These are phyloP conservation scores for Globisporangium nunn DNA, from an alignment of 352 stramenopile genomes.

Conservation along the genomic window DNA sequence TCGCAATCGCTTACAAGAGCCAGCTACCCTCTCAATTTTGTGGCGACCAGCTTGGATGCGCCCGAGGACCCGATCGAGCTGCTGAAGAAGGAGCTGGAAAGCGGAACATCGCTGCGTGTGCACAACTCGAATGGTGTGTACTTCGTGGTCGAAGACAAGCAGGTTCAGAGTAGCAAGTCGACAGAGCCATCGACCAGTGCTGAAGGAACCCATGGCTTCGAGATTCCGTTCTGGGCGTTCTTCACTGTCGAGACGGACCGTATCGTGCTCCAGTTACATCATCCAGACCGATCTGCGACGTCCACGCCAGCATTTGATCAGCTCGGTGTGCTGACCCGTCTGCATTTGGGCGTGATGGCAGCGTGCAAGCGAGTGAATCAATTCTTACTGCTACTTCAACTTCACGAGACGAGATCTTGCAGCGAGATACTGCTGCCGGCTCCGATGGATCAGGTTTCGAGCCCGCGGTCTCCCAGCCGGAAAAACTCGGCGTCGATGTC, in stretches of 20 bases:
- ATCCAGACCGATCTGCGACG: conserved; percentile 28
- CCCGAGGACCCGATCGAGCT: conserved; percentile 45
- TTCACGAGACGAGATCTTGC: conserved; percentile 78
- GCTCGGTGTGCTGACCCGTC: conserved; percentile 52
- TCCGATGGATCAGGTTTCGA: conserved; percentile 23
- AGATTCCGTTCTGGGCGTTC: conserved; percentile 79
- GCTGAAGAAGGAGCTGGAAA: conserved; percentile 54
- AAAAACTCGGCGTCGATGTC: conserved; percentile 20
- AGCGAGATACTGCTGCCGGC: conserved; percentile 62
- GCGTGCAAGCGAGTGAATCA: conserved; percentile 82
- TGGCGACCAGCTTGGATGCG: conserved; percentile 51
- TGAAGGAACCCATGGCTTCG: conserved; percentile 9
- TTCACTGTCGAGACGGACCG: conserved; percentile 51
- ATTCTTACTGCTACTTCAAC: conserved; percentile 71
- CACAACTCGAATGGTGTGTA: conserved; percentile 54
- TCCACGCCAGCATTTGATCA: conserved; percentile 30
- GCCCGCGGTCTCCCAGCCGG: conserved; percentile 32
- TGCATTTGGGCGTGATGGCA: conserved; percentile 63
- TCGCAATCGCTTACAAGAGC: conserved; percentile 46
- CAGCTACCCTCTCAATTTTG: conserved; percentile 68
- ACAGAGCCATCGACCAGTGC: not conserved
- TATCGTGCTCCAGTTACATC: conserved; percentile 54
- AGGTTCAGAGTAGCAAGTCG: not conserved
- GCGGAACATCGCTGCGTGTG: conserved; percentile 35
- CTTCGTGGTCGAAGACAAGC: conserved; percentile 45